These are phyloP conservation scores for Vararia minispora DNA, from an alignment of 768 basidiomycete genomes.

Conservation along the genomic window DNA sequence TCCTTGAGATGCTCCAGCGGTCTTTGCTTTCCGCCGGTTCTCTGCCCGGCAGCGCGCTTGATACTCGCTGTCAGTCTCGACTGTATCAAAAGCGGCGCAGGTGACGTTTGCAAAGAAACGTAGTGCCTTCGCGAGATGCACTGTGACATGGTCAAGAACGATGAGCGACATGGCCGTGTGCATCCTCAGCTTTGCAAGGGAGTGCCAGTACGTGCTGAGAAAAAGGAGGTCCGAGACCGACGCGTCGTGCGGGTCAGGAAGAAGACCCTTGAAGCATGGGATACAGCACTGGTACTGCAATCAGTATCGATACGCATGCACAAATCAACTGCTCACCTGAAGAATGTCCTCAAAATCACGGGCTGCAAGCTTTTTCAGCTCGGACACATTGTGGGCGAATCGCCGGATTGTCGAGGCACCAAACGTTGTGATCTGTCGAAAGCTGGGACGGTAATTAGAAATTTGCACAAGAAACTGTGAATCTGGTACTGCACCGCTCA, in stretches of 20 bases:
- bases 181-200: conserved; percentile 22
- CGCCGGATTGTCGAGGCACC: conserved; percentile 14
- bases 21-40: neutral
- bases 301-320: neutral
- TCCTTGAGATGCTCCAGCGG: neutral
- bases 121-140: conserved; percentile 11
- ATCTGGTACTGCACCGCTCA: neutral
- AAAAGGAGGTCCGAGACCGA: conserved; percentile 16
- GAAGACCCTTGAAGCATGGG: conserved; percentile 23
- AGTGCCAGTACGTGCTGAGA: conserved; percentile 23
- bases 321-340: conserved; percentile 8
- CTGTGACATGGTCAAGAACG: conserved; percentile 14
- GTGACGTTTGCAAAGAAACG: conserved; percentile 18
- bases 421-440: conserved; percentile 16
- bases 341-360: conserved; percentile 20
- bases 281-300: conserved; percentile 25
- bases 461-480: neutral
- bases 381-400: conserved; percentile 15
- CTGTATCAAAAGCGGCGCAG: conserved; percentile 17
- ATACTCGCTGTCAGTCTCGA: conserved; percentile 17
- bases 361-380: conserved; percentile 17
- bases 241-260: conserved; percentile 16
- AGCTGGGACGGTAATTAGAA: neutral
- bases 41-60: conserved; percentile 9
- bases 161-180: conserved; percentile 20